Percentiles rank a stretch among this genome's conserved stretches.
phyloP scores from a whole-genome alignment of 352 stramenopile genomes.

The Globisporangium apiculatum region DNA sequence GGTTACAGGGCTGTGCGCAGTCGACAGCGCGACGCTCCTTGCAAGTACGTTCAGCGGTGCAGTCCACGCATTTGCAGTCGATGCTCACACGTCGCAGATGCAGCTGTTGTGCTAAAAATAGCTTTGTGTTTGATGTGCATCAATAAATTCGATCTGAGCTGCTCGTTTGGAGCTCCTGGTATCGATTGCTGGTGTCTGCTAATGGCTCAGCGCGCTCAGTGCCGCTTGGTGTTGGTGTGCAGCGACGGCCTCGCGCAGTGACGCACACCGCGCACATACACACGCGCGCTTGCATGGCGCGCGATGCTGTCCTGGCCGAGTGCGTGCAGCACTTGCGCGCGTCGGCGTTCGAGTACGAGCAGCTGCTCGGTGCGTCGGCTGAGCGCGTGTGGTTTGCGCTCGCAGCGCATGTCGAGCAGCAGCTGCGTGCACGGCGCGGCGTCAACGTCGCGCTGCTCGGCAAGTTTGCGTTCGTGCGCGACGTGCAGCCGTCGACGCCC shows the following conservation, averaged over 20 bases:
- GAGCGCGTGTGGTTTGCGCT: slow-evolving; percentile 41
- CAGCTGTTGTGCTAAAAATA: too few species aligned
- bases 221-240: too few species aligned
- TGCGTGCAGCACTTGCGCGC: slow-evolving; percentile 39
- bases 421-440: slow-evolving; percentile 30
- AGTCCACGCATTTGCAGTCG: slow-evolving; percentile 39
- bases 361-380: slow-evolving; percentile 36
- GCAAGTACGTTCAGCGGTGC: slow-evolving; percentile 49
- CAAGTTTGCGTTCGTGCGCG: slow-evolving; percentile 54
- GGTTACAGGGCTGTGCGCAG: slow-evolving; percentile 56
- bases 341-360: slow-evolving; percentile 56
- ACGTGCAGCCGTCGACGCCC: slow-evolving; percentile 18
- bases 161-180: too few species aligned
- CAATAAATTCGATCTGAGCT: too few species aligned
- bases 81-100: slow-evolving; percentile 4
- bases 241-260: too few species aligned
- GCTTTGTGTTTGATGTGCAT: too few species aligned
- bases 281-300: slow-evolving; percentile 1
- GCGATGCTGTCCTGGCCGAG: slow-evolving; percentile 25
- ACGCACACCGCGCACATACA: slow-evolving; percentile 12
- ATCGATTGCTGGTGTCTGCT: too few species aligned
- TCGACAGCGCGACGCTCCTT: slow-evolving; percentile 27
- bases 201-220: too few species aligned
- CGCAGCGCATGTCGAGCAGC: slow-evolving; percentile 22
- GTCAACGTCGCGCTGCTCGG: slow-evolving; percentile 36